These are phyloP conservation scores for Talaromyces wortmannii DNA, from an alignment of 495 filamentous ascomycete species.

Conservation along the genomic window DNA sequence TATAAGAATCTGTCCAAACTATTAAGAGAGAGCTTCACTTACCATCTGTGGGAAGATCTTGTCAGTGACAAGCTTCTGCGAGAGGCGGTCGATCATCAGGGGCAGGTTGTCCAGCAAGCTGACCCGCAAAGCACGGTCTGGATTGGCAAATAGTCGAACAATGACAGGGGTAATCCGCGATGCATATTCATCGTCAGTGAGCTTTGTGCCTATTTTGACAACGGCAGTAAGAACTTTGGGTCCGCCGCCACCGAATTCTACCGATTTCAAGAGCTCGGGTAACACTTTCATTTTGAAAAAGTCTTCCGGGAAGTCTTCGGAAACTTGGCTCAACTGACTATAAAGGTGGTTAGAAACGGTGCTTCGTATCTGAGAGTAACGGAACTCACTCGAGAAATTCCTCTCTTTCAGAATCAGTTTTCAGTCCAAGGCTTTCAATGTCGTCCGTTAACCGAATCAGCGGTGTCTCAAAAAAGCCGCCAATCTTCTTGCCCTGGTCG, in stretches of 20 bases:
- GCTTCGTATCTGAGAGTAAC: neutral
- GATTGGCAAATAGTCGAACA: constrained; percentile 80
- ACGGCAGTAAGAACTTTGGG: constrained; percentile 84
- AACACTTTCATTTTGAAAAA: constrained; percentile 97
- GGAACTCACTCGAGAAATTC: constrained; percentile 69
- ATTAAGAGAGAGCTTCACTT: constrained; percentile 14
- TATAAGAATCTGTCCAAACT: neutral
- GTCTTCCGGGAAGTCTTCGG: constrained; percentile 92
- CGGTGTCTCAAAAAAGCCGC: constrained; percentile 87
- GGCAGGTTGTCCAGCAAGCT: constrained; percentile 87
- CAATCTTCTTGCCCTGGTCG: constrained; percentile 76
- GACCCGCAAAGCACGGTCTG: constrained; percentile 86
- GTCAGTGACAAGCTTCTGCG: constrained; percentile 88
- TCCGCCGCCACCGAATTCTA: constrained; percentile 94
- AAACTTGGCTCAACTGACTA: constrained; percentile 77
- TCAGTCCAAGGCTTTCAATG: constrained; percentile 85
- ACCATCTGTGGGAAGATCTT: constrained; percentile 96
- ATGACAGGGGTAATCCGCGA: constrained; percentile 76
- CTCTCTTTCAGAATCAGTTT: constrained; percentile 75
- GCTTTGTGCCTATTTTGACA: constrained; percentile 80
- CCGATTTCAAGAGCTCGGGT: constrained; percentile 90
- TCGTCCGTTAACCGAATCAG: constrained; percentile 87
- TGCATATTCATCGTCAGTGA: constrained; percentile 87
- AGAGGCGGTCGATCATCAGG: constrained; percentile 82
- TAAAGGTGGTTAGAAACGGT: constrained; percentile 2